Conservation (phyloP, 192 early-diverging fungal species). For the Coemansia sp. region DNA sequence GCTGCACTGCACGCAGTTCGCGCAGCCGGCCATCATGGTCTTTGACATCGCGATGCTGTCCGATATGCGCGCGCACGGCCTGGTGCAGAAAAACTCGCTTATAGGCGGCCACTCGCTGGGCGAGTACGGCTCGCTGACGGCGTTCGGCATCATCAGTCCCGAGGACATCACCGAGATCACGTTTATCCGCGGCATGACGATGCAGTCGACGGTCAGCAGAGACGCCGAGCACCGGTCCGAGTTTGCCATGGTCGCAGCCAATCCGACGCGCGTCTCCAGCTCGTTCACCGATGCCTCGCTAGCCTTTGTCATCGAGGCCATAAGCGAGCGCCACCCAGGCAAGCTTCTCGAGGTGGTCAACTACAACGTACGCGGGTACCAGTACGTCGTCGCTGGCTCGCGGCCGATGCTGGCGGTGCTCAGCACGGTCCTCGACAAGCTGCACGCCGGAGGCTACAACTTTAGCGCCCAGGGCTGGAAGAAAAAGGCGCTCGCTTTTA, state of each 20-base stretch:
- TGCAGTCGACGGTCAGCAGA: conserved; percentile 89
- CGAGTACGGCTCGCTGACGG: conserved; percentile 88
- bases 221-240: conserved; percentile 76
- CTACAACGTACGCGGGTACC: conserved; percentile 94
- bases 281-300: conserved; percentile 76
- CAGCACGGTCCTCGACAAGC: conserved; percentile 74
- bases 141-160: conserved; percentile 76
- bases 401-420: conserved; percentile 72
- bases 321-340: conserved; percentile 64
- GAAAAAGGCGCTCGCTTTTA: neutral
- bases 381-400: conserved; percentile 93
- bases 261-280: conserved; percentile 79
- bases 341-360: conserved; percentile 91
- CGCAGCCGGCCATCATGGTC: conserved; percentile 85
- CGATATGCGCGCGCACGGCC: conserved; percentile 80
- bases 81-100: conserved; percentile 72
- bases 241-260: conserved; percentile 94
- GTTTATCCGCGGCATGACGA: conserved; percentile 98
- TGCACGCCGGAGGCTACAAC: conserved; percentile 55
- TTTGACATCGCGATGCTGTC: conserved; percentile 83
- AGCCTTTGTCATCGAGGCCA: conserved; percentile 57
- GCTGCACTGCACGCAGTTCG: conserved; percentile 92
- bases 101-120: conserved; percentile 94
- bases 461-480: neutral
- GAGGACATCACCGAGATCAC: conserved; percentile 86